A percentile compares a stretch with the other conserved stretches of the same genome.
Evolutionary conservation across 441 rosid species (phyloP).

Genomic region (Populus tomentosa): DNA sequence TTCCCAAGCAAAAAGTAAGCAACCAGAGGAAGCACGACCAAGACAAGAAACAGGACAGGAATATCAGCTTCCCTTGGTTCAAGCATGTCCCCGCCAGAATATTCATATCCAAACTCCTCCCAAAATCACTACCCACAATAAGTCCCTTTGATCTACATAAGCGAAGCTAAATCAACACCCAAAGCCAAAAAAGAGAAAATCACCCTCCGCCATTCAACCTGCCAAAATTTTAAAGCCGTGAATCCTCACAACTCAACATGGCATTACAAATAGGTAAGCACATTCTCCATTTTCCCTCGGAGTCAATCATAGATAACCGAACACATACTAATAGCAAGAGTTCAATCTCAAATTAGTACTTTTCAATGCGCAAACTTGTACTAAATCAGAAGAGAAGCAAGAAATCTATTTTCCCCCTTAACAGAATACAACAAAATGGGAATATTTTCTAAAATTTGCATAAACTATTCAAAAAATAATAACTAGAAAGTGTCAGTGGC

Average conservation of each 20-base stretch:
- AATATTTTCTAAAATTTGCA: not conserved
- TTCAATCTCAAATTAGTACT: not conserved
- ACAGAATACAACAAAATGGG: not conserved
- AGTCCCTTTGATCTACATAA: constrained; percentile 30
- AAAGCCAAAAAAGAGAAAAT: constrained; percentile 12
- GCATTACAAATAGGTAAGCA: constrained; percentile 10
- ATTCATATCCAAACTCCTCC: constrained; percentile 60
- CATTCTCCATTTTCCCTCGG: not conserved
- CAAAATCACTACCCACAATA: constrained; percentile 20
- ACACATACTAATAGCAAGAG: not conserved
- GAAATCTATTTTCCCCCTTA: not conserved
- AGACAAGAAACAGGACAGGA: constrained; percentile 67
- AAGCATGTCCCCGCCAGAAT: constrained; percentile 77
- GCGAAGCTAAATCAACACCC: constrained; percentile 19
- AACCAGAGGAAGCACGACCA: constrained; percentile 80
- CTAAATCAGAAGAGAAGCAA: not conserved
- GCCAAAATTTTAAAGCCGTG: constrained; percentile 13
- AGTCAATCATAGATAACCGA: not conserved
- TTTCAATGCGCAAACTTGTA: not conserved
- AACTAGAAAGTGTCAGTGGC: no score
- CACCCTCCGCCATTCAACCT: constrained; percentile 13
- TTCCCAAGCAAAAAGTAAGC: constrained; percentile 71
- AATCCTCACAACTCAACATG: constrained; percentile 9
- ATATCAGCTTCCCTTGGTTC: constrained; percentile 89
- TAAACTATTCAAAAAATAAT: not conserved